Base-by-base conservation (phyloP, 2,329 filamentous ascomycete species). In the Botrytis medusae region DNA sequence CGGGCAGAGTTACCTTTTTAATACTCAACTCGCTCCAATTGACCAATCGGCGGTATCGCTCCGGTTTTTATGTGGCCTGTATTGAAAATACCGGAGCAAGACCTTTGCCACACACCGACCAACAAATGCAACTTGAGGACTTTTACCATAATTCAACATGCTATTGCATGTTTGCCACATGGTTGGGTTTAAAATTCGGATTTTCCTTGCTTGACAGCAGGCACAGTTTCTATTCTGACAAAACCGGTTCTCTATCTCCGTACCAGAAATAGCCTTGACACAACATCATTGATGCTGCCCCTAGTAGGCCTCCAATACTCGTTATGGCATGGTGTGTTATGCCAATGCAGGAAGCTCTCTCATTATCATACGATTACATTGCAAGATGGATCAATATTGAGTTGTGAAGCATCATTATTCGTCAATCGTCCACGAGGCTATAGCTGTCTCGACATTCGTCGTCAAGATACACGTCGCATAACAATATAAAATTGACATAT, bases 21-120 rank as follows among this genome's bases (percentile, higher is more conserved):
- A 16, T 34, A 37, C 37, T 68, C n/a, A 22, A 54, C n/a, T 25
- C 10, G 16, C 29, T 40, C 25, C 32, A 68, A 37, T 40, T 54
- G 64, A n/a, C 64, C 64, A 40, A 51, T 68, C 16, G 64, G 37
- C 25, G 37, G 9, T 37, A 1, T n/a, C 14, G 34, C 5, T n/a
- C 29, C 32, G 34, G n/a, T 40, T 68, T 18, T 29, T 54, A 22
- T 12, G 8, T 54, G 32, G 64, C 18, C 12, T 68, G 46, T 46
- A 68, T 68, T 22, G 32, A 32, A 54, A 68, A 20, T 40, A 54
- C n/a, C 14, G 25, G 25, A 54, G 25, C 25, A 29, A 54, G 14
- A 29, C n/a, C n/a, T 68, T 68, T 40, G 64, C 64, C 64, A 68
- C 64, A n/a, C 18, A 20, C 37, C 12, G 22, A 68, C 46, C 20